phyloP scores from a whole-genome alignment of 331 rosid genomes.

The Telfairia occidentalis region DNA sequence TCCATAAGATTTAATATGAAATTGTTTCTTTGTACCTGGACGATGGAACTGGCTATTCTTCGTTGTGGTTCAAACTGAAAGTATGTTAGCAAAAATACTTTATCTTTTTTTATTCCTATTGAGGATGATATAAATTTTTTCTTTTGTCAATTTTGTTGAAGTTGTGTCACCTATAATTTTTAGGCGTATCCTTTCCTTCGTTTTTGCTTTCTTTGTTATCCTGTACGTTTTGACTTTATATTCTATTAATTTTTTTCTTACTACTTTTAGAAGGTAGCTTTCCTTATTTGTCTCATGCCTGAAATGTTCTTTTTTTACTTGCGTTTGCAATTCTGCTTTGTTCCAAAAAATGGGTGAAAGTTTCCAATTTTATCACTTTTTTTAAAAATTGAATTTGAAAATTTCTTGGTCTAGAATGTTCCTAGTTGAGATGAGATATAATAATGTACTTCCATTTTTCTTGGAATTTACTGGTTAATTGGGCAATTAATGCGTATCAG shows the following conservation, averaged over 20 bases:
- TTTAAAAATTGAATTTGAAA: no score
- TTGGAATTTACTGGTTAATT: not conserved
- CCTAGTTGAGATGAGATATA: not conserved
- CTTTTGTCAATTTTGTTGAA: not conserved
- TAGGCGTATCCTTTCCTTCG: not conserved
- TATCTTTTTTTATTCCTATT: not conserved
- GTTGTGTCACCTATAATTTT: not conserved
- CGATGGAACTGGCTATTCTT: no score
- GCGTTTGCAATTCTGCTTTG: no score
- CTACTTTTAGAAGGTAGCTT: not conserved
- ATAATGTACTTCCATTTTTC: not conserved
- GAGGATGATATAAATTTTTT: not conserved
- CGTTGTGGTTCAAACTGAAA: not conserved
- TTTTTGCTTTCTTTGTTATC: not conserved
- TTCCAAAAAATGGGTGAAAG: no score
- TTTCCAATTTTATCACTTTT: no score
- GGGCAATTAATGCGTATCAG: constrained; percentile 15
- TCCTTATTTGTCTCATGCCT: not conserved
- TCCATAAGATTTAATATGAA: no score
- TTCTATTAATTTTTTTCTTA: not conserved
- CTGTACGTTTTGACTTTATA: not conserved
- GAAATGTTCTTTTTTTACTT: no score
- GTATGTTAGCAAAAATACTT: not conserved
- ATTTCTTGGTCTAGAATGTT: not conserved
- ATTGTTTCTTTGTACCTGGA: no score